Base-by-base conservation (phyloP, 1,284 basidiomycete species). In the Puccinia polysora region DNA sequence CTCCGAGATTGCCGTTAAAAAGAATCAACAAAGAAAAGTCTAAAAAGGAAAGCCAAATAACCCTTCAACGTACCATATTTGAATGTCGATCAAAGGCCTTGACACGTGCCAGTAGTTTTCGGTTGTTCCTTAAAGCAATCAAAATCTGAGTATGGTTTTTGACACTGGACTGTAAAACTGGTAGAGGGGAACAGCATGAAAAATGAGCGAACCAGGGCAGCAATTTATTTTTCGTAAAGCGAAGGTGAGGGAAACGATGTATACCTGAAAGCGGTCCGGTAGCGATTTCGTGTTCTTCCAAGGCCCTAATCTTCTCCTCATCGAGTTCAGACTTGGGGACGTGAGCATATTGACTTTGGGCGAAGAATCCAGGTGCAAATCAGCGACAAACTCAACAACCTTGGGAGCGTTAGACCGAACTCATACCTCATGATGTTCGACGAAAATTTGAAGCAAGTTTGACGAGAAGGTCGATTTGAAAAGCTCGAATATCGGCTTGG, bases 81-180 rank as follows among this genome's bases (percentile, higher is more conserved):
- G 90, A 90, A 81, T 99, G 96, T 78, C 96, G 85, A 81, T 99
- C 96, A 81, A 99, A 99, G 0, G 96, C 96, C 82, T 99, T 99
- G 73, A 98, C 95, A 73, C 95, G 86, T 49, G 92, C 96, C 73
- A 99, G 85, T 36, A 99, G 84, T 82, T 99, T 99, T 83, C 96
- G 97, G 85, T 98, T 97, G 84, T 98, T 99, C 78, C 96, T 85
- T 74, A 99, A 84, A 32, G 93, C 94, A 79, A 99, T 95, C 75
- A 99, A 86, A 76, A 99, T 90, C 83, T 98, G 96, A 7, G 92
- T 89, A 81, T 97, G 91, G 81, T 97, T 97, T 81, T 96, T 86
- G 75, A 99, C 96, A 43, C 93, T 91, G 81, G 96, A 92, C 81
- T 98, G 96, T 52, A 99, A 84, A 60, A 99, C 95, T n/a, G 91